Conservation (phyloP, 768 basidiomycete genomes). For the Leccinum pellstonianum region DNA sequence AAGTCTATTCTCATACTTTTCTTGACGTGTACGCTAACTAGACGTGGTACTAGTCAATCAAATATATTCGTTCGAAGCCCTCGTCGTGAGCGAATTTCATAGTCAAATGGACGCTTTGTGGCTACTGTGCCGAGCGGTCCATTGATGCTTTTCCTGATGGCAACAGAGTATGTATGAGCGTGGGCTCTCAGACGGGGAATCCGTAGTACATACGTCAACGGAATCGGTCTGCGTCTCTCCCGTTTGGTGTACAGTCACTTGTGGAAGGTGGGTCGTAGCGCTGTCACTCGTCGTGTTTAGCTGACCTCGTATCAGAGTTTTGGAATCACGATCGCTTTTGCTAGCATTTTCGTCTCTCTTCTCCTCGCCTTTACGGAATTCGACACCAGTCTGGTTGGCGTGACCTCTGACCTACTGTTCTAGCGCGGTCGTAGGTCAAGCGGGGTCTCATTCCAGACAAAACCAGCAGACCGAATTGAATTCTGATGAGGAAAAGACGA, state of each 20-base stretch:
- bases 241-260: constrained; percentile 44
- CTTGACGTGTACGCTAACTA: no score
- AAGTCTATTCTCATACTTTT: no score
- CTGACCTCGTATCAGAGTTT: constrained; percentile 44
- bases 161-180: constrained; percentile 76
- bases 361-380: constrained; percentile 62
- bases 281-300: neutral
- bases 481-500: no score
- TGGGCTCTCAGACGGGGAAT: constrained; percentile 63
- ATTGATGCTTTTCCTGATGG: constrained; percentile 46
- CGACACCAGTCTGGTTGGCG: constrained; percentile 40
- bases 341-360: constrained; percentile 51
- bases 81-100: constrained; percentile 82
- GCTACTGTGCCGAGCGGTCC: constrained; percentile 59
- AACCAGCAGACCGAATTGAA: no score
- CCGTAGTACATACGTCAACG: constrained; percentile 45
- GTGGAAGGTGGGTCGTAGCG: constrained; percentile 39
- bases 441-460: no score
- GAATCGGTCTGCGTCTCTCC: constrained; percentile 53
- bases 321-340: constrained; percentile 70
- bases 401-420: no score
- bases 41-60: no score
- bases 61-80: constrained; percentile 59
- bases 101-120: constrained; percentile 56
- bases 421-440: no score